Conservation (phyloP, 192 early-diverging fungal genomes). For the Dispira simplex region DNA sequence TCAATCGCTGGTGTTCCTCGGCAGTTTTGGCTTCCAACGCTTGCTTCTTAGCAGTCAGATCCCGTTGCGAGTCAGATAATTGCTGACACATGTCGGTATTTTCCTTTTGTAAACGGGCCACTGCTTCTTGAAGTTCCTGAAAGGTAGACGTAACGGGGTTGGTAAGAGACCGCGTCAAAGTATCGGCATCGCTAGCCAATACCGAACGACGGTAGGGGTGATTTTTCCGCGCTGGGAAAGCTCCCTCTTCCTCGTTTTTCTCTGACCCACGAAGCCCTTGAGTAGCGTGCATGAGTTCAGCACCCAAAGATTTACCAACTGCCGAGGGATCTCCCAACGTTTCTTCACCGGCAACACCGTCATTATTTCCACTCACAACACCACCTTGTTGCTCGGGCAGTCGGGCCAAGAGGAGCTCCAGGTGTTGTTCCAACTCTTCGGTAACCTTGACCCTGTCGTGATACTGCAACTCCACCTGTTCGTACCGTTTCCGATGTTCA, state of each 20-base stretch:
- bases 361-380: neutral
- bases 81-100: constrained; percentile 4
- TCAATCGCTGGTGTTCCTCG: neutral
- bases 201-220: no score
- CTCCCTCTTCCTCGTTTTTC: no score
- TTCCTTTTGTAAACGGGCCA: constrained; percentile 8
- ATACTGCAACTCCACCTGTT: neutral
- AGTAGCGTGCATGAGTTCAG: neutral
- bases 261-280: neutral
- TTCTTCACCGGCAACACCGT: no score
- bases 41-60: neutral
- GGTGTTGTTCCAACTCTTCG: constrained; percentile 7
- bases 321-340: no score
- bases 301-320: neutral
- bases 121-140: constrained; percentile 10
- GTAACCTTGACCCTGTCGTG: neutral
- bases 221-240: no score
- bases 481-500: neutral
- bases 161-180: no score
- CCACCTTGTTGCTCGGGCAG: neutral
- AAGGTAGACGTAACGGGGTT: neutral
- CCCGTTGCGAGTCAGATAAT: neutral
- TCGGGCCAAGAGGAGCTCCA: constrained; percentile 1
- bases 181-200: no score
- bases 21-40: neutral